A percentile compares a stretch with the other conserved stretches of the same genome.
phyloP scores from a whole-genome alignment of 208 protist species.

The Novymonas esmeraldas region DNA sequence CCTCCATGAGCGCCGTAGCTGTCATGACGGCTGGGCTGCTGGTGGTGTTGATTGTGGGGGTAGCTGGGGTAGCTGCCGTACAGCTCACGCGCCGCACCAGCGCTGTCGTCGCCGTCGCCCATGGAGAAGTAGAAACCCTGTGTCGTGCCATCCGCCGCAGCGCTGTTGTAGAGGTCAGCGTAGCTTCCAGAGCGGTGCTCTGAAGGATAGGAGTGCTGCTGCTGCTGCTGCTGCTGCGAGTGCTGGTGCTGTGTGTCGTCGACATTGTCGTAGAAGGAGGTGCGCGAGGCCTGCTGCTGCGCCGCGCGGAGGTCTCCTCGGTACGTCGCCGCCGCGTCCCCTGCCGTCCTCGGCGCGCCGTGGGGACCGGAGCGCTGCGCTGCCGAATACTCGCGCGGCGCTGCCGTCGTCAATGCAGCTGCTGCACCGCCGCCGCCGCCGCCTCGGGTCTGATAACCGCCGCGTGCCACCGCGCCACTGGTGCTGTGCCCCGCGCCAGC shows the following conservation, averaged over 20 bases:
- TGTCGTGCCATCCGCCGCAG: constrained; percentile 18
- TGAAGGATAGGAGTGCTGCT: constrained; percentile 9
- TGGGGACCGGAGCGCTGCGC: constrained; percentile 1
- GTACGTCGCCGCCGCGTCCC: not conserved
- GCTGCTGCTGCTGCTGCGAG: not conserved
- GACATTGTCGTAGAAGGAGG: constrained; percentile 15
- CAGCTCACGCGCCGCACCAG: constrained; percentile 4
- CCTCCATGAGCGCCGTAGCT: no score
- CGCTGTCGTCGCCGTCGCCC: constrained; percentile 1
- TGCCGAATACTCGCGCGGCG: not conserved
- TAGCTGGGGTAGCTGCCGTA: constrained; percentile 10
- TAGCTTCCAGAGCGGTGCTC: not conserved
- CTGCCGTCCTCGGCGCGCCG: not conserved
- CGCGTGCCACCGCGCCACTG: not conserved
- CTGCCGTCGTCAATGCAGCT: constrained; percentile 7
- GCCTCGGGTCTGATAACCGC: not conserved
- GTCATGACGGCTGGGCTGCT: no score
- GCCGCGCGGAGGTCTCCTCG: not conserved
- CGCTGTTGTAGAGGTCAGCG: constrained; percentile 10
- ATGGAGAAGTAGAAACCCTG: constrained; percentile 29
- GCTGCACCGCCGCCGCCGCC: not conserved
- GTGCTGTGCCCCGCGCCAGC: not conserved
- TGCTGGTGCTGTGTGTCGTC: not conserved
- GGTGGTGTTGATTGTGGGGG: not conserved
- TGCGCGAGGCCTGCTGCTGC: not conserved